Base-by-base conservation (phyloP, 768 basidiomycete species). In the Suillus americanus region DNA sequence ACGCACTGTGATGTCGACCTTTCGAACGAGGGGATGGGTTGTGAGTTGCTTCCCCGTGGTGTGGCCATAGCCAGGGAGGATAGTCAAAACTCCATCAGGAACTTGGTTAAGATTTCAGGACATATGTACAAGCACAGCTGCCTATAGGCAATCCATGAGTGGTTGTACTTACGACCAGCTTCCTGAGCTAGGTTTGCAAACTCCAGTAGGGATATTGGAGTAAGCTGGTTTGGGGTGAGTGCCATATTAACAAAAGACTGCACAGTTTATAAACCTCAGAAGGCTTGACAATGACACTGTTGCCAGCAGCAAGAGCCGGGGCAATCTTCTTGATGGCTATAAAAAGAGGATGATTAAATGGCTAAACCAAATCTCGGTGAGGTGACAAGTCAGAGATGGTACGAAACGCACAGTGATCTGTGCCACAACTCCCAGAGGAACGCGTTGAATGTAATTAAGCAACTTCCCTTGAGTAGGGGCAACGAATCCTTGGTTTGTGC, bases 271-370 rank as follows among this genome's bases (percentile, higher is more conserved):
- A 35, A 46, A 87, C 89, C 80, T 94, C 91, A 51, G 91, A 92
- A 1, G 92, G 90, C 69, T 94, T 94, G 23, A 94, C 87, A 59
- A 94, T 82, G 55, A 95, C 88, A 61, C 88, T 88, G 70, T 94
- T 94, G 5, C 92, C 93, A 9, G 92, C 90, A 51, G 93, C 93
- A 33, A 95, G 79, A 1, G 91, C 92, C 6, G 91, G 91, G 0
- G 89, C 91, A 62, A 95, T 89, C 77, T 95, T 95, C 81, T 95
- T 95, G 61, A 95, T 74, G 2, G 92, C 91, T 66, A 95, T 95
- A 41, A 95, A 75, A n/a, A 95, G 78, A 1, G 94, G 94, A 68
- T 95, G 93, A 69, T 95, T 95, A 75, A 94, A 95, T 3, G 93
- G 91, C 90, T 93, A 66, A 18, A 60, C 54, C 51, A 23, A 25